These are phyloP conservation scores for Xylariaceae sp. DNA, from an alignment of 2,329 filamentous ascomycete genomes.

Conservation along the genomic window DNA sequence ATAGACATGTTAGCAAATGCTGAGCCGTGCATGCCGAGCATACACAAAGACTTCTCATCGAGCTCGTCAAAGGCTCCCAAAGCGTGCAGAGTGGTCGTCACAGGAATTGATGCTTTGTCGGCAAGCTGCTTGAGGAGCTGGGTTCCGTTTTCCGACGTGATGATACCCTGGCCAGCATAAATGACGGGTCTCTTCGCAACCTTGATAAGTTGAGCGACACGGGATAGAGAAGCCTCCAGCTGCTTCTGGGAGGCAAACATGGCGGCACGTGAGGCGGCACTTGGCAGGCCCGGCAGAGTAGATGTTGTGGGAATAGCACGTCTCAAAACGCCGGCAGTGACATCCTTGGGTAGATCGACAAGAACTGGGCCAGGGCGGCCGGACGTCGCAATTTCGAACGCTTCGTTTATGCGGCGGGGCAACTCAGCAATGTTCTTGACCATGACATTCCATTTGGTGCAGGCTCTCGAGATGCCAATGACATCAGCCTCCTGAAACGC, in stretches of 20 bases:
- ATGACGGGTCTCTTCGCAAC: slow-evolving; percentile 89
- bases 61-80: slow-evolving; percentile 90
- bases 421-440: slow-evolving; percentile 92
- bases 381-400: slow-evolving; percentile 94
- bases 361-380: slow-evolving; percentile 91
- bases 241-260: slow-evolving; percentile 67
- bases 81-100: slow-evolving; percentile 92
- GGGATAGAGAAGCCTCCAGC: slow-evolving; percentile 65
- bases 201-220: slow-evolving; percentile 79
- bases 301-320: slow-evolving; percentile 74
- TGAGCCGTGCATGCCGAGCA: slow-evolving; percentile 98
- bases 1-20: slow-evolving; percentile 98
- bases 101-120: slow-evolving; percentile 85
- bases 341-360: slow-evolving; percentile 93
- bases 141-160: slow-evolving; percentile 72
- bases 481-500: slow-evolving; percentile 97
- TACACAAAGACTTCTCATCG: slow-evolving; percentile 90
- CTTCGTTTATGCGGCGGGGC: slow-evolving; percentile 90
- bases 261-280: slow-evolving; percentile 77
- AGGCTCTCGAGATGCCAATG: slow-evolving; percentile 85
- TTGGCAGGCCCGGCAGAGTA: slow-evolving; percentile 72
- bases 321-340: slow-evolving; percentile 78
- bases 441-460: slow-evolving; percentile 99
- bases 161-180: slow-evolving; percentile 87
- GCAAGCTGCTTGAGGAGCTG: slow-evolving; percentile 77